phyloP scores from a whole-genome alignment of 1,284 basidiomycete genomes.

The Tilletia walkeri region DNA sequence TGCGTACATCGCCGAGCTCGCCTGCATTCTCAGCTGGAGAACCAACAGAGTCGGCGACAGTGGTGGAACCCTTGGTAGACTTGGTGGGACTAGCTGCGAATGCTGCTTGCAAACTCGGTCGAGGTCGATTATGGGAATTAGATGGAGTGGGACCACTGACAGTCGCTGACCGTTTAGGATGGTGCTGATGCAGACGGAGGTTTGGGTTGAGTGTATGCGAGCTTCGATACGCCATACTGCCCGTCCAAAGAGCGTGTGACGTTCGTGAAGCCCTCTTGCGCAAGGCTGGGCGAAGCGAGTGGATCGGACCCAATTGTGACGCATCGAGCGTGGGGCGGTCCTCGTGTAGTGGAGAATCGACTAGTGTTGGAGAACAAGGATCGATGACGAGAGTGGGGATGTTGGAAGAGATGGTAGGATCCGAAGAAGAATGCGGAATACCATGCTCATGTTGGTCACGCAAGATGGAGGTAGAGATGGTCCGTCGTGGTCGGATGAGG shows the following conservation, averaged over 20 bases:
- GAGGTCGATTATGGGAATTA: not conserved
- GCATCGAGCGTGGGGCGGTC: too few species aligned
- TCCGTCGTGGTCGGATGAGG: not conserved
- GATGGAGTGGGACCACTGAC: not conserved
- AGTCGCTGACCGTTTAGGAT: not conserved
- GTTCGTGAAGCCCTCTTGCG: constrained; percentile 9
- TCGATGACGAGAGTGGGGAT: not conserved
- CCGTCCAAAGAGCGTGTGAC: constrained; percentile 14
- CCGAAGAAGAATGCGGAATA: not conserved
- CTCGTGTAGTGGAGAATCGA: not conserved
- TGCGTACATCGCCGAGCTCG: not conserved
- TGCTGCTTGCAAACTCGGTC: not conserved
- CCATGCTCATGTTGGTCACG: not conserved
- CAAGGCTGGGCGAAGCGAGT: not conserved
- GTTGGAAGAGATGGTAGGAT: not conserved
- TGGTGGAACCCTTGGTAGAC: not conserved
- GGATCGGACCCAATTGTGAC: too few species aligned
- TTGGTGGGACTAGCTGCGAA: not conserved
- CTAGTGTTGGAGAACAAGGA: not conserved
- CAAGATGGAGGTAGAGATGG: not conserved
- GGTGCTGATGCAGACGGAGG: not conserved
- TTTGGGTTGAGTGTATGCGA: not conserved
- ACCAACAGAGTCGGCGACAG: too few species aligned
- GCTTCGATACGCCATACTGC: not conserved
- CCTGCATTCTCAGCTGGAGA: not conserved